Conservation (phyloP, 768 basidiomycete species). For the Sporobolomyces roseus region DNA sequence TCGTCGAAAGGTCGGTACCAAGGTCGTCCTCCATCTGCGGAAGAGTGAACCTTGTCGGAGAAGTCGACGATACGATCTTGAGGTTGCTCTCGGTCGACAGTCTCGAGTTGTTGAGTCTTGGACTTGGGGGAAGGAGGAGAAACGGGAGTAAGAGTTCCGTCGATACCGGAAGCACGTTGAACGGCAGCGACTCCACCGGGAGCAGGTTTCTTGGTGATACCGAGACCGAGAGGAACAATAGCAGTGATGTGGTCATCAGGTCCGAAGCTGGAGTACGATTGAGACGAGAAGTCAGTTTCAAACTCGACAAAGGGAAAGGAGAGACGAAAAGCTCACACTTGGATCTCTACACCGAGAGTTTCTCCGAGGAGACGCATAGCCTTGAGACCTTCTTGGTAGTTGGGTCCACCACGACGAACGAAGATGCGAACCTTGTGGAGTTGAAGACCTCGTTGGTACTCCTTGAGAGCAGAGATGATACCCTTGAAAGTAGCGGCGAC, state of each 20-base stretch:
- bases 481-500: slow-evolving; percentile 98
- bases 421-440: slow-evolving; percentile 86
- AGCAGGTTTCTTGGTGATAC: slow-evolving; percentile 57
- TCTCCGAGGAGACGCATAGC: slow-evolving; percentile 95
- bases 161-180: slow-evolving; percentile 47
- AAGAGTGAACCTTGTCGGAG: slow-evolving; percentile 51
- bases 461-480: slow-evolving; percentile 94
- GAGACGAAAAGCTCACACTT: slow-evolving; percentile 32
- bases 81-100: slow-evolving; percentile 66
- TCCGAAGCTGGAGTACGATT: slow-evolving; percentile 78
- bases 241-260: slow-evolving; percentile 98
- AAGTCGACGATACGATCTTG: slow-evolving; percentile 89
- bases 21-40: slow-evolving; percentile 56
- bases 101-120: slow-evolving; percentile 56
- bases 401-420: slow-evolving; percentile 95
- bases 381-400: slow-evolving; percentile 98
- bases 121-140: slow-evolving; percentile 50
- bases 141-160: slow-evolving; percentile 56
- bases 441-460: slow-evolving; percentile 80
- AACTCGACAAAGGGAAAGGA: background rate
- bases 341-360: slow-evolving; percentile 91
- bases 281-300: background rate
- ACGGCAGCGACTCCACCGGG: slow-evolving; percentile 46
- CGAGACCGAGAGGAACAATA: slow-evolving; percentile 97
- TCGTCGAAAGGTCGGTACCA: slow-evolving; percentile 88